Evolutionary conservation across 345 rosid species (phyloP).

Genomic region (Eucalyptus rudis): DNA sequence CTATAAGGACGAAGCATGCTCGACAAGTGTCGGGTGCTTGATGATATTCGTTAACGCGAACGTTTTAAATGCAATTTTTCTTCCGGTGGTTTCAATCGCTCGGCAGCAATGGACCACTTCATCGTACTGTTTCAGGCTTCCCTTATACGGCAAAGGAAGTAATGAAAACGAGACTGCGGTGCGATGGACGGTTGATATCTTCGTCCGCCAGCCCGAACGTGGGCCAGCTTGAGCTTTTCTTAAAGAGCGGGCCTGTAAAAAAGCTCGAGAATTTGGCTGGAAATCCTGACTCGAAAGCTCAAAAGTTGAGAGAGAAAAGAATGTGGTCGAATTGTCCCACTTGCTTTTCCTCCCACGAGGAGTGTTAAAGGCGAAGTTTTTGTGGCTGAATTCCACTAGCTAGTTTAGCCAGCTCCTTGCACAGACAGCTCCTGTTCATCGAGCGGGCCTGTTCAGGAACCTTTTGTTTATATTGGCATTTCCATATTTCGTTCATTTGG

Average conservation of each 20-base stretch:
- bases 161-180: background rate
- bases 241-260: background rate
- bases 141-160: background rate
- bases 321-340: background rate
- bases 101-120: background rate
- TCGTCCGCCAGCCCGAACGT: background rate
- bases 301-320: background rate
- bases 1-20: background rate
- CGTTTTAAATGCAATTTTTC: background rate
- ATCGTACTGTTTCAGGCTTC: background rate
- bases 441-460: background rate
- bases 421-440: background rate
- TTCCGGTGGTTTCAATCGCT: background rate
- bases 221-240: background rate
- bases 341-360: background rate
- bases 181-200: background rate
- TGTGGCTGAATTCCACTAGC: background rate
- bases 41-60: background rate
- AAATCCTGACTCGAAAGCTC: background rate
- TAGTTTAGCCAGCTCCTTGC: background rate
- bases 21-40: background rate
- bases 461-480: background rate
- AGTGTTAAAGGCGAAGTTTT: background rate
- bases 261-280: background rate
- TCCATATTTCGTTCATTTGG: background rate